Conservation (phyloP, 192 early-diverging fungal species). For the Gryganskiella cystojenkinii region DNA sequence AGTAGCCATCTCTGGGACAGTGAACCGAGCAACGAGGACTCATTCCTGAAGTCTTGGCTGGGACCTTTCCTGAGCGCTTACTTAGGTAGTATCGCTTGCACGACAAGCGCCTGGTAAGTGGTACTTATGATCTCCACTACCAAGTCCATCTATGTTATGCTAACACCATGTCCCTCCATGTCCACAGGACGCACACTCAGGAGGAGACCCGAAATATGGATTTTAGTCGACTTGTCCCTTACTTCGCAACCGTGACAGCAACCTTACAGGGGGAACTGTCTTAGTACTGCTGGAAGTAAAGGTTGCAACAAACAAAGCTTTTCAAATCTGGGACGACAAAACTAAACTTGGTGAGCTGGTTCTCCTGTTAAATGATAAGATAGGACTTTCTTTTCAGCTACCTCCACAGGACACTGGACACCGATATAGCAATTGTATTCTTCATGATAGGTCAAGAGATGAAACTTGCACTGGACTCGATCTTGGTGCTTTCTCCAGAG, state of each 20-base stretch:
- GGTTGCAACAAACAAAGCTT: not conserved
- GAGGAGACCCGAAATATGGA: constrained; percentile 4
- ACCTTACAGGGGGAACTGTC: not conserved
- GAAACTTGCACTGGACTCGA: constrained; percentile 24
- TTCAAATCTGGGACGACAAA: constrained; percentile 20
- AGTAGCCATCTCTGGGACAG: constrained; percentile 10
- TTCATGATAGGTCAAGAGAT: constrained; percentile 20
- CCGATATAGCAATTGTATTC: no score
- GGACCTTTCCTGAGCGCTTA: constrained; percentile 10
- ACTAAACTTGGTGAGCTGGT: constrained; percentile 3
- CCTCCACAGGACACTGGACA: not conserved
- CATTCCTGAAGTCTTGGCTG: constrained; percentile 11
- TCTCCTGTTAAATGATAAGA: constrained; percentile 7
- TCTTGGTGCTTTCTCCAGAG: constrained; percentile 8
- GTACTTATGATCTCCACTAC: constrained; percentile 1
- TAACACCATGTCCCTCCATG: constrained; percentile 1
- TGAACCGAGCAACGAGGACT: constrained; percentile 13
- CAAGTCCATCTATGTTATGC: not conserved
- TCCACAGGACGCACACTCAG: constrained; percentile 12
- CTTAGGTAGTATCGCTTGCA: not conserved
- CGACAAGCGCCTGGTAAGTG: constrained; percentile 10
- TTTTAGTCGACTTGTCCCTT: constrained; percentile 4
- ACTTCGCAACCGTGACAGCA: constrained; percentile 9
- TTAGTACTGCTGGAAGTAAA: constrained; percentile 9
- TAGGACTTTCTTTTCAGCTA: not conserved